Percentiles rank a stretch among this genome's conserved stretches.
Evolutionary conservation across 192 early-diverging fungal species (phyloP).

Genomic region (Coemansia sp.): DNA sequence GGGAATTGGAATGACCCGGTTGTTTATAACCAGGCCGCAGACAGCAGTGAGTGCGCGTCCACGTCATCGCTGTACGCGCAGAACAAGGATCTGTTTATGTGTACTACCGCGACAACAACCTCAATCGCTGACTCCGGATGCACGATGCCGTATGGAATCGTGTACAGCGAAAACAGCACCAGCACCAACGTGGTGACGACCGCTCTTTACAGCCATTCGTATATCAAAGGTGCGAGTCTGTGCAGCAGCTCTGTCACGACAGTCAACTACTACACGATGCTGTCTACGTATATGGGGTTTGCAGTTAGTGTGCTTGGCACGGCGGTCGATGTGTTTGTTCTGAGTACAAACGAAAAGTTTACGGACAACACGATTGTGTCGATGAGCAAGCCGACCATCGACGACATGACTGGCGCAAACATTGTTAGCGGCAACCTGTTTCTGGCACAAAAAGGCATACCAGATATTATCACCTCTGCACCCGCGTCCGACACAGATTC

Average conservation of each 20-base stretch:
- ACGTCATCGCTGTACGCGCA: neutral
- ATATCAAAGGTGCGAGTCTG: slow-evolving; percentile 8
- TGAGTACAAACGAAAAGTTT: neutral
- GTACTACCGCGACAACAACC: neutral
- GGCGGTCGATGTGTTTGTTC: neutral
- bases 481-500: neutral
- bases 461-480: neutral
- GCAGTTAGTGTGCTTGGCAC: neutral
- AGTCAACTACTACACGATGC: slow-evolving; percentile 23
- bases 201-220: slow-evolving; percentile 17
- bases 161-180: slow-evolving; percentile 9
- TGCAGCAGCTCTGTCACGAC: neutral
- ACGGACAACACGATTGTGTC: neutral
- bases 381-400: neutral
- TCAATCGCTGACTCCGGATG: neutral
- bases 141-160: slow-evolving; percentile 16
- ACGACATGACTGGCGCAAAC: neutral
- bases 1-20: neutral
- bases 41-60: neutral
- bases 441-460: neutral
- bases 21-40: neutral
- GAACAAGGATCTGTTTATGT: neutral
- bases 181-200: neutral
- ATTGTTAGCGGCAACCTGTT: slow-evolving; percentile 12
- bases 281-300: slow-evolving; percentile 15